These are phyloP conservation scores for Aspergillus novofumigatus DNA, from an alignment of 2,329 filamentous ascomycete species.

Conservation along the genomic window DNA sequence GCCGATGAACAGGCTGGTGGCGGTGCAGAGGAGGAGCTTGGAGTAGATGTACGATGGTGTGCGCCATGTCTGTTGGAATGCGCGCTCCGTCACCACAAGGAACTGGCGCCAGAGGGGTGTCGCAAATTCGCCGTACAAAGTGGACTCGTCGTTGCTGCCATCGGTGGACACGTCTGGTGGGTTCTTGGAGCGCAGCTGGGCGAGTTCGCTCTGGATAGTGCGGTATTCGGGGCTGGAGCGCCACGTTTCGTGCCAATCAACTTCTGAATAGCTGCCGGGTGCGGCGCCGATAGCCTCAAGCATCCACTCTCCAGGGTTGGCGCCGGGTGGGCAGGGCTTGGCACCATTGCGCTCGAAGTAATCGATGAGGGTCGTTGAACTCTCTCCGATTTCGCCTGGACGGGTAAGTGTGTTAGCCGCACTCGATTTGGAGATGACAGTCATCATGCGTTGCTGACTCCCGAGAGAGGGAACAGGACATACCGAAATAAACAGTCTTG, in stretches of 20 bases:
- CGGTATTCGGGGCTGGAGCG: constrained; percentile 54
- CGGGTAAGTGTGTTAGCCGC: no score
- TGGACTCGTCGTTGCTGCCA: constrained; percentile 41
- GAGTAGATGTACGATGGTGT: constrained; percentile 85
- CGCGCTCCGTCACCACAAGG: constrained; percentile 64
- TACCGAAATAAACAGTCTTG: constrained; percentile 63
- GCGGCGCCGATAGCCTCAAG: constrained; percentile 58
- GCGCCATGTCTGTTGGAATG: constrained; percentile 91
- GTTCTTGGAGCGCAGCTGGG: constrained; percentile 38
- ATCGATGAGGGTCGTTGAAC: constrained; percentile 53
- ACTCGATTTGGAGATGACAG: no score
- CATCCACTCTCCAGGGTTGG: constrained; percentile 76
- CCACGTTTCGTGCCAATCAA: constrained; percentile 64
- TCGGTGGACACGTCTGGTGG: constrained; percentile 30
- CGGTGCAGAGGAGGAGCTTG: constrained; percentile 65
- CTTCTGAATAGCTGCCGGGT: constrained; percentile 57
- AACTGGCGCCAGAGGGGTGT: constrained; percentile 67
- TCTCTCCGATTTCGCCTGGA: constrained; percentile 58
- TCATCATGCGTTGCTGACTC: no score
- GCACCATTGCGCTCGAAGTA: constrained; percentile 66
- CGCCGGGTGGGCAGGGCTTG: constrained; percentile 53
- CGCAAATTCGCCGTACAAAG: constrained; percentile 72
- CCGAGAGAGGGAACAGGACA: no score
- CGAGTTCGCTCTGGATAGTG: constrained; percentile 54
- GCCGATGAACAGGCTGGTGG: constrained; percentile 71